A percentile compares a stretch with the other conserved stretches of the same genome.
Conservation (phyloP, 495 filamentous ascomycete genomes). For the Penicillium goetzii region DNA sequence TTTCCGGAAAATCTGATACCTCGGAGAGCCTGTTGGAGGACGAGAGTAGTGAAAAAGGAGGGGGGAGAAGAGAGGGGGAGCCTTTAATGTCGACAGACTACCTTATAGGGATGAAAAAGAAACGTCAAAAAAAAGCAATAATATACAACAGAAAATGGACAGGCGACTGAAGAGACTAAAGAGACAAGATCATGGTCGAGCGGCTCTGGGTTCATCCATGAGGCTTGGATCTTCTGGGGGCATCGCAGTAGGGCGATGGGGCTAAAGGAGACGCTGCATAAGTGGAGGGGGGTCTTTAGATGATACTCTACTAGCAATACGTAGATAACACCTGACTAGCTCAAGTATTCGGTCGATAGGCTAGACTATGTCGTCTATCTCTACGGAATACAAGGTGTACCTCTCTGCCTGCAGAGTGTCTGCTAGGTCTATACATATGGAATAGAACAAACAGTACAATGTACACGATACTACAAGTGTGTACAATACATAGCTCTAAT, state of each 20-base stretch:
- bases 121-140: slow-evolving; percentile 2
- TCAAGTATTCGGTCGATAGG: background rate
- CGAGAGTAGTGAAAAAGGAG: slow-evolving; percentile 5
- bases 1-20: slow-evolving; percentile 26
- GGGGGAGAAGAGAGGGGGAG: slow-evolving; percentile 2
- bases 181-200: background rate
- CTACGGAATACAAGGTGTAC: background rate
- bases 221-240: background rate
- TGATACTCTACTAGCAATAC: too few relatives aligned
- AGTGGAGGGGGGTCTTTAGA: background rate
- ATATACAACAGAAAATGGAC: background rate
- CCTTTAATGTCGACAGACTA: background rate
- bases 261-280: background rate
- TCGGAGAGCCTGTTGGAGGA: slow-evolving; percentile 23
- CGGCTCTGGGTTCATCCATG: slow-evolving; percentile 1
- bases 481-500: background rate
- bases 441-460: background rate
- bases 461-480: background rate
- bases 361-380: background rate
- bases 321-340: background rate
- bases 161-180: background rate
- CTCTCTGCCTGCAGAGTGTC: background rate
- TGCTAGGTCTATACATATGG: background rate
- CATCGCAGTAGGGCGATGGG: background rate
- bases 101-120: background rate